phyloP scores from a whole-genome alignment of 306 rosid genomes.

The Prunus armeniaca region DNA sequence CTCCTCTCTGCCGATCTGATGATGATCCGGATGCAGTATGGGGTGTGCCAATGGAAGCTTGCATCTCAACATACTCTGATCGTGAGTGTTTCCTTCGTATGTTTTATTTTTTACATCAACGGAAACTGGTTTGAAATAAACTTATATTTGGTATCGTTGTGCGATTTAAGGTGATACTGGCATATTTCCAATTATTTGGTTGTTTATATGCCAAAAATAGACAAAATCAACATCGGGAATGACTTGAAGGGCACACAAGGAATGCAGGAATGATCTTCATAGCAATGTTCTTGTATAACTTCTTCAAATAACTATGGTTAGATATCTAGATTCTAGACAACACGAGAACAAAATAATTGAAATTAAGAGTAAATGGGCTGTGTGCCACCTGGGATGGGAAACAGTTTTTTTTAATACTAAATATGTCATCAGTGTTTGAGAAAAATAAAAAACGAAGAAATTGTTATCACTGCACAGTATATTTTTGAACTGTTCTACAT shows the following conservation, averaged over 20 bases:
- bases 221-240: not conserved
- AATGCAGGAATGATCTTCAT: not conserved
- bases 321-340: not conserved
- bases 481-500: too few relatives aligned
- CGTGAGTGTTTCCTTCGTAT: conserved; percentile 50
- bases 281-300: not conserved
- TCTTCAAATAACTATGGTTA: not conserved
- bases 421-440: too few relatives aligned
- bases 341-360: too few relatives aligned
- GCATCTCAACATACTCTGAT: conserved; percentile 77
- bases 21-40: conserved; percentile 83
- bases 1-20: conserved; percentile 84
- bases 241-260: not conserved
- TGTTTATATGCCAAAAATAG: not conserved
- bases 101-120: not conserved
- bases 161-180: not conserved
- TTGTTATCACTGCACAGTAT: too few relatives aligned
- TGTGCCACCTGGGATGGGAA: too few relatives aligned
- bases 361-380: too few relatives aligned
- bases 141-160: too few relatives aligned
- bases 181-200: not conserved
- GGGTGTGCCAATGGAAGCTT: conserved; percentile 89
- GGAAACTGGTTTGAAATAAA: not conserved
- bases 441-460: too few relatives aligned
- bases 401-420: too few relatives aligned